Percentiles rank a stretch among this genome's conserved stretches.
Conservation (phyloP, 2,329 filamentous ascomycete genomes). For the Epichloe typhina region DNA sequence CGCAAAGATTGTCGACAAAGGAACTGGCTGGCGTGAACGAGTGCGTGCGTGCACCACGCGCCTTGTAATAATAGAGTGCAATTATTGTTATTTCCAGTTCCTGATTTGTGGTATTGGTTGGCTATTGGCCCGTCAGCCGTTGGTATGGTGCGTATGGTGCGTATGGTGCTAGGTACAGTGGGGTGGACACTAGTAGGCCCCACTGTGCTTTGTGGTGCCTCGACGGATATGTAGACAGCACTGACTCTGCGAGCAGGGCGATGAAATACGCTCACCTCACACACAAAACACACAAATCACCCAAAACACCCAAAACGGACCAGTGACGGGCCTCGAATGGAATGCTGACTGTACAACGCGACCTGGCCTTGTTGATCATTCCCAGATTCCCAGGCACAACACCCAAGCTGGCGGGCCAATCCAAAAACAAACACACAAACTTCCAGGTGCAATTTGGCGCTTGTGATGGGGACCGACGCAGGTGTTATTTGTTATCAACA, state of each 20-base stretch:
- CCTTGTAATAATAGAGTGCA: too few relatives aligned
- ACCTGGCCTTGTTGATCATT: constrained; percentile 5
- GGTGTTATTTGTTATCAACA: too few relatives aligned
- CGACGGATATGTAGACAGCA: too few relatives aligned
- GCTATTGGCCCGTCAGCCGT: background rate
- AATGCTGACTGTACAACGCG: constrained; percentile 3
- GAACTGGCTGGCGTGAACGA: background rate
- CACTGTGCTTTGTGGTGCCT: background rate
- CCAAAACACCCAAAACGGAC: too few relatives aligned
- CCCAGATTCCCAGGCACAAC: constrained; percentile 4
- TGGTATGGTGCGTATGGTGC: background rate
- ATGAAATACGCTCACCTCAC: too few relatives aligned
- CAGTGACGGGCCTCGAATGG: background rate
- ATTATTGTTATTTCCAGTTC: too few relatives aligned
- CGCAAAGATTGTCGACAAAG: background rate
- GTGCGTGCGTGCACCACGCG: background rate
- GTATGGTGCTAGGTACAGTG: too few relatives aligned
- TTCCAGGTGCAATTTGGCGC: background rate
- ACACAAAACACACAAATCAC: too few relatives aligned
- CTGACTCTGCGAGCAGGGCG: too few relatives aligned
- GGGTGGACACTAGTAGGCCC: background rate
- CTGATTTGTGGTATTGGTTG: background rate
- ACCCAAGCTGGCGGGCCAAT: background rate
- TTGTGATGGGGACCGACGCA: background rate
- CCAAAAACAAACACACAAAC: background rate